Base-by-base conservation (phyloP, 169 alveolate species). In the Theileria equi region DNA sequence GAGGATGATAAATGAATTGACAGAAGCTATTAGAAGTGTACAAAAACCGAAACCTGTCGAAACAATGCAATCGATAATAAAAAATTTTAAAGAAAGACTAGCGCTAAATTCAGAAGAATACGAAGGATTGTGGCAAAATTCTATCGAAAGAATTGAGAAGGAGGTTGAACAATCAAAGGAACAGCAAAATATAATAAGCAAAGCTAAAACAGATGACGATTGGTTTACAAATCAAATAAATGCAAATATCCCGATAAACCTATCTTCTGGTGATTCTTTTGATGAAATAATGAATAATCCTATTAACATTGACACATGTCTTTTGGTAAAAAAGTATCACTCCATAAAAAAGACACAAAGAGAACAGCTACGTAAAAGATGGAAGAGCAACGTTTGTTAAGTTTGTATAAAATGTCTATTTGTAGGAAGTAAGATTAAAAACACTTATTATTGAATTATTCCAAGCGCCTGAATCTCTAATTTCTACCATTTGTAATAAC, bases 401-500 rank as follows among this genome's bases (percentile, higher is more conserved):
- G n/a, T 10, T 59, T 52, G 5, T 10, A 32, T 3, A 5, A 0
- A 3, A 59, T 57, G 44, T 8, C 13, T 25, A 11, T 4, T 7
- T 28, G 28, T 34, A 76, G 85, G 80, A 45, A 45, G 45, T 50
- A 66, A 48, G 73, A 21, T 63, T 76, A 13, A 36, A 64, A 5
- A 36, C 58, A 0, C 55, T 76, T 31, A 36, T 76, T 16, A 44
- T 57, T 17, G 85, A 76, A 25, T 54, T 76, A 31, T 41, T 76
- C 26, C 28, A 57, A 32, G 34, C 80, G 19, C 29, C 55, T 0
- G 54, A 44, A 11, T 58, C 53, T 3, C 16, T 38, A 1, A 36
- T 63, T n/a, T 23, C 85, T 0, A 76, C 85, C 2, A 54, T 76
- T 3, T 76, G 80, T 58, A 65, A 76, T 60, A 66, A 66, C 32